phyloP scores from a whole-genome alignment of 1,284 basidiomycete genomes.

The Trichosporon ovoides region DNA sequence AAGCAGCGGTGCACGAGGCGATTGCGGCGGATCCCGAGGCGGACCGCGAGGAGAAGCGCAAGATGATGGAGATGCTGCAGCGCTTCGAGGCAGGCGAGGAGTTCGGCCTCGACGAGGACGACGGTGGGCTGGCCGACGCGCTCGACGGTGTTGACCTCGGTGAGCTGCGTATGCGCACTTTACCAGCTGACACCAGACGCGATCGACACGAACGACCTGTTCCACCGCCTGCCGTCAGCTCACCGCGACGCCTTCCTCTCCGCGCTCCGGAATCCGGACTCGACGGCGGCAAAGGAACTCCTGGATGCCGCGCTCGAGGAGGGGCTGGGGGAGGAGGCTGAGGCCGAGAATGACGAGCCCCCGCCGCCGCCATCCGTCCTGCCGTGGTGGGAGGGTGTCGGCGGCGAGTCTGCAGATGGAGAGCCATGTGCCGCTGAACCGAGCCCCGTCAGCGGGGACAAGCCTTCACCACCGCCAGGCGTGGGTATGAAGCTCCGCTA shows the following conservation, averaged over 20 bases:
- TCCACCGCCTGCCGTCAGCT: conserved; percentile 39
- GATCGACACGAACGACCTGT: conserved; percentile 43
- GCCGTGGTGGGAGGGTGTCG: conserved; percentile 21
- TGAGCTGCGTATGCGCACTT: conserved; percentile 21
- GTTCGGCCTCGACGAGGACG: conserved; percentile 28
- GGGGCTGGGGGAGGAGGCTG: conserved; percentile 15
- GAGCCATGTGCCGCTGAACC: conserved; percentile 17
- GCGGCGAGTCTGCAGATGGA: conserved; percentile 4
- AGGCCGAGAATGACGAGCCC: conserved; percentile 1
- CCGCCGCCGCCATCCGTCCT: conserved; percentile 8
- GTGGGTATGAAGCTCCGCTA: conserved; percentile 37
- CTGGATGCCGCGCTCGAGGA: conserved; percentile 27
- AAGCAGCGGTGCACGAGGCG: conserved; percentile 33
- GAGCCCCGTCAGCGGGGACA: conserved; percentile 4
- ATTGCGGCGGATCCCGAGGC: conserved; percentile 37
- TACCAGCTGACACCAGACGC: conserved; percentile 28
- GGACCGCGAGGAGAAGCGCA: conserved; percentile 38
- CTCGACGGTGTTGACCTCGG: conserved; percentile 41
- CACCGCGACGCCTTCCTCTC: conserved; percentile 44
- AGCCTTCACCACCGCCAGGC: conserved; percentile 20
- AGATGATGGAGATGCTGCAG: conserved; percentile 46
- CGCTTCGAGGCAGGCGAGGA: conserved; percentile 42
- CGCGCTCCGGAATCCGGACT: conserved; percentile 38
- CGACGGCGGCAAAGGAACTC: conserved; percentile 31
- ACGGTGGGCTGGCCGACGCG: conserved; percentile 26